Evolutionary conservation across 2,329 filamentous ascomycete species (phyloP).

Genomic region (Nemania sp.): DNA sequence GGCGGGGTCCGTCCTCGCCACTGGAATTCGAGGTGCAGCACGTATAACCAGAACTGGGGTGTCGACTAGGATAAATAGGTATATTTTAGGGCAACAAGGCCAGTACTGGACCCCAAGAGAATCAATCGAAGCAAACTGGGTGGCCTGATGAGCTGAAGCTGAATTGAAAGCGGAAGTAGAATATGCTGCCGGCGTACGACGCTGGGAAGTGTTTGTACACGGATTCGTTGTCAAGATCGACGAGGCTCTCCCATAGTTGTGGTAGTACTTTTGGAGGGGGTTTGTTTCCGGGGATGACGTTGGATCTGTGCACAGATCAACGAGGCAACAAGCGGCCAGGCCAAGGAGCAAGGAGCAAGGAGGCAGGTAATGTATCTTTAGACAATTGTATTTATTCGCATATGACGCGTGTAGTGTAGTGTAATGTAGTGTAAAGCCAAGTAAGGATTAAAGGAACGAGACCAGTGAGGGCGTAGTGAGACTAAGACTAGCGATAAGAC

Average conservation of each 20-base stretch:
- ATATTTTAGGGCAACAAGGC: slow-evolving; percentile 18
- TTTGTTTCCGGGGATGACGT: slow-evolving; percentile 32
- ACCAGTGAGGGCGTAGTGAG: not conserved
- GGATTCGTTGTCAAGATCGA: slow-evolving; percentile 20
- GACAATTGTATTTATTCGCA: slow-evolving; percentile 13
- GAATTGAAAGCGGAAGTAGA: slow-evolving; percentile 7
- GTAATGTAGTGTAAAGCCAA: not conserved
- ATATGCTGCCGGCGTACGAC: slow-evolving; percentile 26
- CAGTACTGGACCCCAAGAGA: slow-evolving; percentile 13
- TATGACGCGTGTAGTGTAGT: not conserved
- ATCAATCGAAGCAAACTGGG: slow-evolving; percentile 1
- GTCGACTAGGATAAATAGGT: slow-evolving; percentile 18
- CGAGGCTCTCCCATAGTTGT: slow-evolving; percentile 28
- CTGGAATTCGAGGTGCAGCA: slow-evolving; percentile 23
- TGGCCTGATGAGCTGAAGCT: not conserved
- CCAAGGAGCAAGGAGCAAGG: not conserved
- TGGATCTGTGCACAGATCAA: slow-evolving; percentile 19
- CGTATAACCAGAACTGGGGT: slow-evolving; percentile 15
- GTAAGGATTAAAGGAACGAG: slow-evolving; percentile 2
- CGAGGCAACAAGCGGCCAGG: slow-evolving; percentile 4
- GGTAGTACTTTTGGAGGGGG: not conserved
- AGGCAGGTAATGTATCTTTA: not conserved
- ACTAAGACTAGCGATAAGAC: slow-evolving; percentile 14
- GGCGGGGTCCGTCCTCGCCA: slow-evolving; percentile 29
- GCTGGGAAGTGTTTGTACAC: slow-evolving; percentile 27